phyloP scores from a whole-genome alignment of 306 rosid species.

The Calophaca sinica region DNA sequence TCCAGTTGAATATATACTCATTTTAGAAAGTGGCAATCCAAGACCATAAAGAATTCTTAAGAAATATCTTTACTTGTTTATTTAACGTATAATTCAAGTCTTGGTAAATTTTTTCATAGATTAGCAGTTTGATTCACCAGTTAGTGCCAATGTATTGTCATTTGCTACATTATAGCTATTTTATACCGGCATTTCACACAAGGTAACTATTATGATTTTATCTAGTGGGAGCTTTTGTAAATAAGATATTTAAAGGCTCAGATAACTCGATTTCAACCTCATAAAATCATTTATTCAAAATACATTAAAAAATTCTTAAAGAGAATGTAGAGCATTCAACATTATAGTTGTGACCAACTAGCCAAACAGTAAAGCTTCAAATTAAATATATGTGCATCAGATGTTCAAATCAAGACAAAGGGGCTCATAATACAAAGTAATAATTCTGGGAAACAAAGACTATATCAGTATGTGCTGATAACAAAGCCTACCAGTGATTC shows the following conservation, averaged over 20 bases:
- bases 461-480: background rate
- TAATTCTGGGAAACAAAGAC: background rate
- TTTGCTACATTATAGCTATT: conserved; percentile 10
- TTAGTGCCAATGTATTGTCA: background rate
- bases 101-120: background rate
- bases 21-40: background rate
- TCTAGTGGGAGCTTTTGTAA: background rate
- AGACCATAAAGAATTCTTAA: background rate
- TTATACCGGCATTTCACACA: background rate
- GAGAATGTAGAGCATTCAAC: background rate
- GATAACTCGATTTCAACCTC: conserved; percentile 9
- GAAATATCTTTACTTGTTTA: conserved; percentile 6
- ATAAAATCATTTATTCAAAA: background rate
- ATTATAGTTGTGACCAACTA: background rate
- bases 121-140: conserved; percentile 5
- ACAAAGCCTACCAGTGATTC: conserved; percentile 11
- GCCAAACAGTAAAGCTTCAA: background rate
- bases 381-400: background rate
- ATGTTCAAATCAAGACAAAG: conserved; percentile 24
- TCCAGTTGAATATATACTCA: background rate
- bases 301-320: background rate
- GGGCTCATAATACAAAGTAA: background rate
- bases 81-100: conserved; percentile 1
- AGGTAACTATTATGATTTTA: background rate
- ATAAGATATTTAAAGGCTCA: background rate